phyloP scores from a whole-genome alignment of 1,284 basidiomycete species.

The Hypsizygus ulmarius region DNA sequence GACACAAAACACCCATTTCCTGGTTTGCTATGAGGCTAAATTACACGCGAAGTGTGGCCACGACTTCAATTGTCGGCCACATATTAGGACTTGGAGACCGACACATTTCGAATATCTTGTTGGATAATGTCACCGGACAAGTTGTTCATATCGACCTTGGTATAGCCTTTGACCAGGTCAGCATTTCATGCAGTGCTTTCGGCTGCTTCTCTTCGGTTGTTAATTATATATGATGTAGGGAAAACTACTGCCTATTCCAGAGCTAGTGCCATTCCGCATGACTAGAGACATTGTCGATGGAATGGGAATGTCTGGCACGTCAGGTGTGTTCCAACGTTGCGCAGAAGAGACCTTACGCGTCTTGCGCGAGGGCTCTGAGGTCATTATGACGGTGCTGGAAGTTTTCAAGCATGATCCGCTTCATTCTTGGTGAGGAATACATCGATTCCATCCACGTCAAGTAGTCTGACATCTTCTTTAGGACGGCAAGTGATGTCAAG shows the following conservation, averaged over 20 bases:
- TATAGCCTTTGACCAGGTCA: constrained; percentile 92
- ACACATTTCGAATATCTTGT: constrained; percentile 89
- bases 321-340: constrained; percentile 94
- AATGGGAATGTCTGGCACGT: constrained; percentile 86
- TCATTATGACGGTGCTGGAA: constrained; percentile 93
- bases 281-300: constrained; percentile 94
- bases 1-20: constrained; percentile 80
- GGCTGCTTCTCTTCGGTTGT: not conserved
- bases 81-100: constrained; percentile 92
- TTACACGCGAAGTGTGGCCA: constrained; percentile 90
- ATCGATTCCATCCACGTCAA: too few relatives aligned
- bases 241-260: constrained; percentile 77
- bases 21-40: constrained; percentile 95
- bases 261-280: constrained; percentile 92
- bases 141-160: constrained; percentile 95
- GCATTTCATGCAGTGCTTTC: constrained; percentile 21
- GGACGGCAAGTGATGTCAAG: constrained; percentile 75
- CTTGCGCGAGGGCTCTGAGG: constrained; percentile 78
- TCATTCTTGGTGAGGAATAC: constrained; percentile 69
- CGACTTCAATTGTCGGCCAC: constrained; percentile 93
- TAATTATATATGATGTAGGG: constrained; percentile 52
- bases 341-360: constrained; percentile 94
- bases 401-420: constrained; percentile 97
- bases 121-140: constrained; percentile 84
- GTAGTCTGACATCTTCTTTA: constrained; percentile 24